Percentiles rank a stretch among this genome's conserved stretches.
Conservation (phyloP, 2,329 filamentous ascomycete species). For the Cladorrhinum sp. region DNA sequence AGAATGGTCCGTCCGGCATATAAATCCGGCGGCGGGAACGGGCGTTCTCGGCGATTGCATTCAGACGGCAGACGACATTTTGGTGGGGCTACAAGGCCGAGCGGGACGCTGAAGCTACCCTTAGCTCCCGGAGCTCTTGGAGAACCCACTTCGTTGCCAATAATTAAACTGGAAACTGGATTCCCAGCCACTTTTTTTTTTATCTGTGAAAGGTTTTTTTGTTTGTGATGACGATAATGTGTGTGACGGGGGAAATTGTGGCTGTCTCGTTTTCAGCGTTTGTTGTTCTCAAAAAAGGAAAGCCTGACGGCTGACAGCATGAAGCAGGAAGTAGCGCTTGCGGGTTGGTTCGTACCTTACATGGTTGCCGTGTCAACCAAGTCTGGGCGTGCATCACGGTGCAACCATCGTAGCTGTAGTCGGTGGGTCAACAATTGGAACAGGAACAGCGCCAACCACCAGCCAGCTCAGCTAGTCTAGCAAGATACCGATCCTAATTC, state of each 20-base stretch:
- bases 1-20: not conserved
- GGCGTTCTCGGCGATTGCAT: slow-evolving; percentile 2
- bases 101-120: not conserved
- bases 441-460: too few relatives aligned
- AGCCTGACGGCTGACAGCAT: too few relatives aligned
- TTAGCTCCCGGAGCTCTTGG: not conserved
- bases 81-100: not conserved
- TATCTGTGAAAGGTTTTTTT: too few relatives aligned
- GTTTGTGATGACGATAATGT: too few relatives aligned
- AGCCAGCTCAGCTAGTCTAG: not conserved
- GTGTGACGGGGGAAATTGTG: too few relatives aligned
- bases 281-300: too few relatives aligned
- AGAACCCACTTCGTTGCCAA: too few relatives aligned
- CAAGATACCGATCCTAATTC: not conserved
- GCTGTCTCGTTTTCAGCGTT: too few relatives aligned
- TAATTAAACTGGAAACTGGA: too few relatives aligned
- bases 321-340: too few relatives aligned
- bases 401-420: not conserved
- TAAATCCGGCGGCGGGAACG: slow-evolving; percentile 4
- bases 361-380: slow-evolving; percentile 6
- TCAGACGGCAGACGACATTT: not conserved
- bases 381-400: not conserved
- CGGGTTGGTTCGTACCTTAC: not conserved
- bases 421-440: not conserved
- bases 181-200: too few relatives aligned